Evolutionary conservation across 371 early-diverging fungal species (phyloP).

Genomic region (Mortierella sp.): DNA sequence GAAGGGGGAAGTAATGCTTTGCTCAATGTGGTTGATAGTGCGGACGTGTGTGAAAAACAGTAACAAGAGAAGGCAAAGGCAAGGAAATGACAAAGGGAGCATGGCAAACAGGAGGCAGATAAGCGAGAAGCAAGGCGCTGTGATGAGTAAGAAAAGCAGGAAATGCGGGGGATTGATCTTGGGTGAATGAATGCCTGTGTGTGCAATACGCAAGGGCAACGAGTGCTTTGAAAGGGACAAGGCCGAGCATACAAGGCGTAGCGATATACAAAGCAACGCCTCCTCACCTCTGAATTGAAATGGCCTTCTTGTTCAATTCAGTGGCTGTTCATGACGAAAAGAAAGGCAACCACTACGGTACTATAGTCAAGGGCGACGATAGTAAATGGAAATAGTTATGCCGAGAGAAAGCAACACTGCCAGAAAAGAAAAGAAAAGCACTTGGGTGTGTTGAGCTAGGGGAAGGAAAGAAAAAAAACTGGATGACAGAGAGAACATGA

Average conservation of each 20-base stretch:
- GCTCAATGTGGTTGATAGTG: not conserved
- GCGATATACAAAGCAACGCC: not conserved
- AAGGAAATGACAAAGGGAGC: not conserved
- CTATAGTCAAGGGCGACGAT: not conserved
- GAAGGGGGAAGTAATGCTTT: not conserved
- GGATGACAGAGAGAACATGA: not conserved
- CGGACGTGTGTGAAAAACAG: not conserved
- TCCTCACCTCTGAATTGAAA: not conserved
- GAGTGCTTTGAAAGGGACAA: not conserved
- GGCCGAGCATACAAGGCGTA: slow-evolving; percentile 5
- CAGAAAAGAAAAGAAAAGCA: not conserved
- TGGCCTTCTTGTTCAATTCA: not conserved
- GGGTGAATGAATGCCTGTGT: not conserved
- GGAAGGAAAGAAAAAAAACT: not conserved
- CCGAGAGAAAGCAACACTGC: not conserved
- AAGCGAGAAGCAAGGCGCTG: not conserved
- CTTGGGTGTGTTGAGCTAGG: not conserved
- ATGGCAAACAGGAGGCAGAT: not conserved
- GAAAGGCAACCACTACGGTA: too few species aligned
- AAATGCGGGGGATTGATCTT: not conserved
- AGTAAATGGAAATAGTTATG: not conserved
- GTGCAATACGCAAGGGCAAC: not conserved
- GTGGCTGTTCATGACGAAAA: not conserved
- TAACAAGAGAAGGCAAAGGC: not conserved
- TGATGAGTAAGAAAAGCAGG: not conserved